Evolutionary conservation across 2,329 filamentous ascomycete genomes (phyloP).

Genomic region (Diaporthe ampelina): DNA sequence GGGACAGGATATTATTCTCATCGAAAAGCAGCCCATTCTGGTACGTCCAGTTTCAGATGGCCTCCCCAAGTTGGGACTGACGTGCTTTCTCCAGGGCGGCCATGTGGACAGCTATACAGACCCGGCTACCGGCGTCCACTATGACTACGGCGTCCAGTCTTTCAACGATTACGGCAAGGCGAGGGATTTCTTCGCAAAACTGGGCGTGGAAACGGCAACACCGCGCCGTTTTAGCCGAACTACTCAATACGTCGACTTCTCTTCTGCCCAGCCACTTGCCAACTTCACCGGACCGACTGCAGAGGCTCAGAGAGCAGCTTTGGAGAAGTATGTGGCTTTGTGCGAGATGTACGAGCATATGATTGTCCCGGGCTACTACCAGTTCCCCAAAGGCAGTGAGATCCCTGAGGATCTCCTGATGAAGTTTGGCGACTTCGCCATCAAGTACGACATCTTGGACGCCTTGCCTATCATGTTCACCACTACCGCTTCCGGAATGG

Average conservation of each 20-base stretch:
- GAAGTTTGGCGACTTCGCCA: constrained; percentile 61
- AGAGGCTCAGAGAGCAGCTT: background rate
- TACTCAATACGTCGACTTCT: constrained; percentile 8
- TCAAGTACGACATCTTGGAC: constrained; percentile 60
- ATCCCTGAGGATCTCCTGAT: constrained; percentile 63
- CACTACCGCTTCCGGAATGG: constrained; percentile 59
- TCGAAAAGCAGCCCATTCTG: constrained; percentile 18
- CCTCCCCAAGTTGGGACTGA: background rate
- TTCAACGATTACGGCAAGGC: constrained; percentile 11
- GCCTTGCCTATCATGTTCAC: constrained; percentile 56
- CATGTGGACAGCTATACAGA: constrained; percentile 13
- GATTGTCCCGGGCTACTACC: constrained; percentile 52
- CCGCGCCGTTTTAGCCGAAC: background rate
- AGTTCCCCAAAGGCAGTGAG: constrained; percentile 58
- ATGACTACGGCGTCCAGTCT: constrained; percentile 7
- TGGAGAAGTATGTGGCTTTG: constrained; percentile 2
- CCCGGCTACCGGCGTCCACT: background rate
- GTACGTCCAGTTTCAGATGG: background rate
- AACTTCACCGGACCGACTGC: background rate
- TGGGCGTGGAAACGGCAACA: background rate
- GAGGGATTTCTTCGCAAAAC: background rate
- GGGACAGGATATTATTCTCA: background rate
- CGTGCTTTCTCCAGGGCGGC: background rate
- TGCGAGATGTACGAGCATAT: constrained; percentile 34
- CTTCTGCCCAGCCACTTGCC: background rate